Conservation (phyloP, 2,329 filamentous ascomycete genomes). For the Fusarium chaquense region DNA sequence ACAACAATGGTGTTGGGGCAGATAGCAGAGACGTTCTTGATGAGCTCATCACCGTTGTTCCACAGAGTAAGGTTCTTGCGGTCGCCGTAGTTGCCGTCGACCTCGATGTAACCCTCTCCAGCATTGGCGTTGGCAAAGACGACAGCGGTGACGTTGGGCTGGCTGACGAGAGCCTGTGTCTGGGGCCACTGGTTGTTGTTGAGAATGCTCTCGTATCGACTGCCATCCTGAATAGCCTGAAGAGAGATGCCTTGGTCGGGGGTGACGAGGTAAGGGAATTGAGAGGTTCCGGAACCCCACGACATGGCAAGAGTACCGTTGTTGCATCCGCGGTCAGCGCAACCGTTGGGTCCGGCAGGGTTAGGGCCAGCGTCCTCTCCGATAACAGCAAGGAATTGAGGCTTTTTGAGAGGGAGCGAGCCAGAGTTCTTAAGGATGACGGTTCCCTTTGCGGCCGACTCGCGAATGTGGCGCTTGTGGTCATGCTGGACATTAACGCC, state of each 20-base stretch:
- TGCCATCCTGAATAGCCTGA: conserved; percentile 70
- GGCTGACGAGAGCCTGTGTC: conserved; percentile 69
- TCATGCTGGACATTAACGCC: conserved; percentile 86
- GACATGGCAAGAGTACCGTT: conserved; percentile 76
- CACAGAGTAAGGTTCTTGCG: conserved; percentile 93
- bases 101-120: conserved; percentile 86
- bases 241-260: conserved; percentile 77
- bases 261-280: conserved; percentile 81
- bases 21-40: conserved; percentile 80
- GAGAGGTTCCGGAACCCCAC: conserved; percentile 81
- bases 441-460: conserved; percentile 81
- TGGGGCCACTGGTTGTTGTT: conserved; percentile 73
- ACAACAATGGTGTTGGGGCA: conserved; percentile 94
- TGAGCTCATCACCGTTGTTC: conserved; percentile 82
- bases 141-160: conserved; percentile 76
- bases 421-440: conserved; percentile 91
- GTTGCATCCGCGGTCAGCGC: conserved; percentile 73
- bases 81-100: conserved; percentile 88
- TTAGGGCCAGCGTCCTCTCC: conserved; percentile 87
- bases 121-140: conserved; percentile 91
- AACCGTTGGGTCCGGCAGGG: conserved; percentile 81
- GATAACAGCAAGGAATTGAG: conserved; percentile 80
- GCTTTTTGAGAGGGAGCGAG: conserved; percentile 80
- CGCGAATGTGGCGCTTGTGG: conserved; percentile 78
- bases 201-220: conserved; percentile 73